phyloP scores from a whole-genome alignment of 2,329 filamentous ascomycete genomes.

The Onygenales sp. region DNA sequence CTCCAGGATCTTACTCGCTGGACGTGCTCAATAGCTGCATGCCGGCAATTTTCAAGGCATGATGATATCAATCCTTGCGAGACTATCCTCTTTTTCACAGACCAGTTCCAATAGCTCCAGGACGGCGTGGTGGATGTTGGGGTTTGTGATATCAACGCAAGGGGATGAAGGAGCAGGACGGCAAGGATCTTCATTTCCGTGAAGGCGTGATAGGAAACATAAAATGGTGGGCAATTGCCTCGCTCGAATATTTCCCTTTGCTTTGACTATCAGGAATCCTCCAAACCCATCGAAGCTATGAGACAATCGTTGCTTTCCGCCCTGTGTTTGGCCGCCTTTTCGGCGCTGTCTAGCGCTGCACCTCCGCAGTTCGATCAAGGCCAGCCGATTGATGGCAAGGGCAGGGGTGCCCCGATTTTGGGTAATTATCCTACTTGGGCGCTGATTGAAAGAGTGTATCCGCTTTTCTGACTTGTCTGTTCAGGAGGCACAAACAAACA shows the following conservation, averaged over 20 bases:
- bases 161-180: neutral
- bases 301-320: neutral
- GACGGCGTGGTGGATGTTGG: neutral
- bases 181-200: neutral
- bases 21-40: neutral
- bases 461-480: no score
- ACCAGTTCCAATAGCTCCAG: neutral
- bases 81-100: neutral
- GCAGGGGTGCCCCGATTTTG: conserved; percentile 49
- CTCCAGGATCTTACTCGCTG: neutral
- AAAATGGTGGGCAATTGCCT: neutral
- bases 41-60: neutral
- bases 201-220: neutral
- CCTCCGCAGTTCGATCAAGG: conserved; percentile 38
- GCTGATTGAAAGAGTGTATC: no score
- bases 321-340: conserved; percentile 6
- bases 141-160: neutral
- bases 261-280: neutral
- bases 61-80: neutral
- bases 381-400: conserved; percentile 44
- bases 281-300: neutral
- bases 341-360: conserved; percentile 12
- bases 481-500: conserved; percentile 55
- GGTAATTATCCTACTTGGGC: conserved; percentile 32
- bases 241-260: no score